phyloP scores from a whole-genome alignment of 1,284 basidiomycete genomes.

The Cutaneotrichosporon cavernicola region DNA sequence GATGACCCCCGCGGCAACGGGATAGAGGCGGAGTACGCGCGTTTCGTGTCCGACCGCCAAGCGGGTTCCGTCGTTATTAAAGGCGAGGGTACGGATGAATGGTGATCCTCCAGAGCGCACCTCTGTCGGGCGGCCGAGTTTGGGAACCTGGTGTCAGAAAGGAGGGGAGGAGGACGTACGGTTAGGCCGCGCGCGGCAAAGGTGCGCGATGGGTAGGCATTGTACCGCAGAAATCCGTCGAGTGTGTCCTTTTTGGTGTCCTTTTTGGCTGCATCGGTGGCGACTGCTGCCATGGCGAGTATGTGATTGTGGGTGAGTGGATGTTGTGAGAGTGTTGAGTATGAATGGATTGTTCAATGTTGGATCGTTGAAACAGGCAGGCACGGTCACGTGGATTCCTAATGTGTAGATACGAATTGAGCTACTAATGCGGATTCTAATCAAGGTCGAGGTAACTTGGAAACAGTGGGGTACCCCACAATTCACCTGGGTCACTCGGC shows the following conservation, averaged over 20 bases:
- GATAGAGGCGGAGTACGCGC: slow-evolving; percentile 27
- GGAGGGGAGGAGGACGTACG: slow-evolving; percentile 18
- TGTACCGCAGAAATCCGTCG: slow-evolving; percentile 25
- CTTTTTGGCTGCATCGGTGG: neutral
- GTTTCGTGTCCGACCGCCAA: slow-evolving; percentile 35
- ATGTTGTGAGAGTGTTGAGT: neutral
- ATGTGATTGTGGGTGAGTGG: neutral
- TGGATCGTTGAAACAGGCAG: neutral
- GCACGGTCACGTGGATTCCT: neutral
- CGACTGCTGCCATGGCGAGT: neutral
- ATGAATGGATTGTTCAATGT: neutral
- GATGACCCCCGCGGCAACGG: slow-evolving; percentile 5
- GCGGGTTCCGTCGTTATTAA: slow-evolving; percentile 32
- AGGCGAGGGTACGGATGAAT: slow-evolving; percentile 31
- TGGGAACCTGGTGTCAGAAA: slow-evolving; percentile 26
- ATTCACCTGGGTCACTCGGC: neutral
- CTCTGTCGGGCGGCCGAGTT: slow-evolving; percentile 27
- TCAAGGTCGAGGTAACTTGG: too few species aligned
- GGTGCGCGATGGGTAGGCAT: slow-evolving; percentile 28
- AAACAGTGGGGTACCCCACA: neutral
- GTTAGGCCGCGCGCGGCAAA: slow-evolving; percentile 30
- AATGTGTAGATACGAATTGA: neutral
- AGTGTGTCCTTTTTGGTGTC: neutral
- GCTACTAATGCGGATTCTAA: too few species aligned
- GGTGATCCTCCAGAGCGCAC: slow-evolving; percentile 32